A percentile compares a stretch with the other conserved stretches of the same genome.
phyloP scores from a whole-genome alignment of 2,329 filamentous ascomycete species.

The Madurella mycetomatis region DNA sequence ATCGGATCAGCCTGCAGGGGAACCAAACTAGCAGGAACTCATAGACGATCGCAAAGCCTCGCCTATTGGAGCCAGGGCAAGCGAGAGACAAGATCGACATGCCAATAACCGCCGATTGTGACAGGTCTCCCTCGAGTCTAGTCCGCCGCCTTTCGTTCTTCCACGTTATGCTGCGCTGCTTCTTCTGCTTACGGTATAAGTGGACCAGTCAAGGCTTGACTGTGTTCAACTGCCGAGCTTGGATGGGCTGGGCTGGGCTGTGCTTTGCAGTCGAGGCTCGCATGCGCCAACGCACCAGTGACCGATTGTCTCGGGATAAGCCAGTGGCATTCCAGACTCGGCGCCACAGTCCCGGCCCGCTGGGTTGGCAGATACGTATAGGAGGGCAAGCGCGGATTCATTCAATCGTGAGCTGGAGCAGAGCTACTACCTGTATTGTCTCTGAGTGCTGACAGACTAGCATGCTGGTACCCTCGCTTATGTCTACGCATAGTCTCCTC shows the following conservation, averaged over 20 bases:
- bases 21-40: background rate
- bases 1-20: too few species aligned
- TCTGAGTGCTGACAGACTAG: too few species aligned
- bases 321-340: constrained; percentile 2
- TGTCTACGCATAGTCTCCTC: too few species aligned
- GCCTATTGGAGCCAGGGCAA: background rate
- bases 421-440: too few species aligned
- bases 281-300: background rate
- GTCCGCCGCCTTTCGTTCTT: background rate
- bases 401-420: too few species aligned
- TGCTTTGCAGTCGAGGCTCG: background rate
- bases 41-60: background rate
- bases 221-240: background rate
- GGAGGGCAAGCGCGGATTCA: too few species aligned
- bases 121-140: background rate
- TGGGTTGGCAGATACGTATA: background rate
- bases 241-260: background rate
- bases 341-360: background rate
- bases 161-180: too few species aligned
- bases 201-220: too few species aligned
- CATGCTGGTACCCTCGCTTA: too few species aligned
- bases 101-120: too few species aligned
- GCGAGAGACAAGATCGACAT: background rate
- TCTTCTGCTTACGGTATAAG: too few species aligned
- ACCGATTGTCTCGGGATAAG: background rate